A percentile compares a stretch with the other conserved stretches of the same genome.
Evolutionary conservation across 495 filamentous ascomycete genomes (phyloP).

Genomic region (Podospora sp.): DNA sequence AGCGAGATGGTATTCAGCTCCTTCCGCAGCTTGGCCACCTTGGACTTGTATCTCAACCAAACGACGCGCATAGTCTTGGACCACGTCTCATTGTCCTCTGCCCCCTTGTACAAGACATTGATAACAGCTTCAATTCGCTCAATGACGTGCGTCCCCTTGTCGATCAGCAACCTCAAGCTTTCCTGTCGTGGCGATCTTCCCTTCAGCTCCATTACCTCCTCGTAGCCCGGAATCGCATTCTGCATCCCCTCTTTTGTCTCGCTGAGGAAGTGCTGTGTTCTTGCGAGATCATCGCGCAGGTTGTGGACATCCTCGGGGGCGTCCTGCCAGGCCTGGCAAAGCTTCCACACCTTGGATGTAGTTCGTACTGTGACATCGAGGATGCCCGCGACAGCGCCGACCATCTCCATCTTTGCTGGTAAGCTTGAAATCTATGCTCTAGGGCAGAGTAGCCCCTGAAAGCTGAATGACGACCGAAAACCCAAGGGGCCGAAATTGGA

Average conservation of each 20-base stretch:
- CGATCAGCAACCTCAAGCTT: not conserved
- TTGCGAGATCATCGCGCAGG: not conserved
- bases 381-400: not conserved
- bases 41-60: not conserved
- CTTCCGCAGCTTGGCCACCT: slow-evolving; percentile 6
- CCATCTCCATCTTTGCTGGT: slow-evolving; percentile 2
- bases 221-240: not conserved
- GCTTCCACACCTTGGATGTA: slow-evolving; percentile 1
- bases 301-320: not conserved
- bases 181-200: no score
- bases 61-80: not conserved
- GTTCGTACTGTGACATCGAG: not conserved
- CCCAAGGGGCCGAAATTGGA: no score
- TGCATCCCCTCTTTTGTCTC: not conserved
- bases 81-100: not conserved
- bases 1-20: not conserved
- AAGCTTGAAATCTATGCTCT: not conserved
- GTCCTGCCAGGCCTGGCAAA: not conserved
- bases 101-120: not conserved
- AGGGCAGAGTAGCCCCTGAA: no score
- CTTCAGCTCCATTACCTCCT: not conserved
- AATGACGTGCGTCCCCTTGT: not conserved
- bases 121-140: not conserved
- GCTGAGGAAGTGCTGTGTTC: not conserved
- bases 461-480: no score